Evolutionary conservation across 768 basidiomycete species (phyloP), one percentile per base, ranked within the genome.

Genomic region (Hortiboletus flavorubellus): DNA sequence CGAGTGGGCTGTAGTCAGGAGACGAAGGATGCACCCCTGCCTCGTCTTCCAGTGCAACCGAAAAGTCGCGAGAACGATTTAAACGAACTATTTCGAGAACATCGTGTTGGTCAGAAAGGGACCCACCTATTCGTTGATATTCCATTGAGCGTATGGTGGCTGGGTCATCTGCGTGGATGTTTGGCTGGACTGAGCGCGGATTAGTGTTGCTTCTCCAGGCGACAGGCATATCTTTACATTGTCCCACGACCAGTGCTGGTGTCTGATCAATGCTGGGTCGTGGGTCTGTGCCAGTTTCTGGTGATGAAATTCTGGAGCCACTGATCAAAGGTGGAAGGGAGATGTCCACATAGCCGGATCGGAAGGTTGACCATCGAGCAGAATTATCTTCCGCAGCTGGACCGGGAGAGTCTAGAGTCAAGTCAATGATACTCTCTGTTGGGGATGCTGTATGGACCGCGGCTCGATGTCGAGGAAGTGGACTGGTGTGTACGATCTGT

Each of bases 351-450:
- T 31, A 18, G 16, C 70, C 70, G 8, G 70, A 72, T 23, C 62
- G 66, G 53, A 71, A 72, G 21, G 59, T 29, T 33, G 37, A 56
- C 67, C 63, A 63, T 33, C 65, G 58, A 55, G 26, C n/a, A 40
- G 45, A 23, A 34, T n/a, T n/a, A 11, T n/a, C 35, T 47, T 49
- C 41, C 5, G 11, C 33, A 6, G 16, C 26, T 9, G 51, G 43
- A 49, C 41, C 29, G 29, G 51, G 47, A 8, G 37, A 18, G 18
- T 49, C 53, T 23, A 51, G 12, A 8, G 58, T 55, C 43, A 55
- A 46, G 33, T 60, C 63, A 18, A 61, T 51, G 42, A 57, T 43
- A 2, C 35, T 46, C 37, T 49, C 55, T 14, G 42, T 14, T 11
- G 44, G 14, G 23, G 43, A 15, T 7, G 51, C 10, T 39, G 41